phyloP scores from a whole-genome alignment of 495 filamentous ascomycete genomes.

The Neurospora discreta region DNA sequence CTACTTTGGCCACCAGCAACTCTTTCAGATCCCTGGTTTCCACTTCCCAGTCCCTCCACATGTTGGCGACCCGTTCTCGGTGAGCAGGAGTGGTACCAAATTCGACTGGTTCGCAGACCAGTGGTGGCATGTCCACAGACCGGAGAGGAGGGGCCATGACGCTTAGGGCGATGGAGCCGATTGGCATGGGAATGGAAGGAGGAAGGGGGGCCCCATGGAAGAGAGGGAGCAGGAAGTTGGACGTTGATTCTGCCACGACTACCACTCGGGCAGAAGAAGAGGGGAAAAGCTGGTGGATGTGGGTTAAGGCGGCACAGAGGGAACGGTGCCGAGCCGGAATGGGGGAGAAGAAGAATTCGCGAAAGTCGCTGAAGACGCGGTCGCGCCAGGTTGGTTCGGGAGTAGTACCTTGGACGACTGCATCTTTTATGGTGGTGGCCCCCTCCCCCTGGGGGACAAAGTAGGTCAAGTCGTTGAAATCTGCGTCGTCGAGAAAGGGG shows the following conservation, averaged over 20 bases:
- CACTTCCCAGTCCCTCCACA: conserved; percentile 5
- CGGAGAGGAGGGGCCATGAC: conserved; percentile 20
- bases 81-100: not conserved
- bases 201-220: conserved; percentile 15
- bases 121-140: conserved; percentile 13
- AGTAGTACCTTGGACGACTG: not conserved
- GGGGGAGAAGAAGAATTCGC: not conserved
- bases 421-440: not conserved
- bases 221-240: conserved; percentile 16
- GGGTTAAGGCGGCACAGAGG: conserved; percentile 14
- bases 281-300: conserved; percentile 5
- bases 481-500: conserved; percentile 19
- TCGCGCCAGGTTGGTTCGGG: not conserved
- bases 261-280: conserved; percentile 12
- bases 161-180: conserved; percentile 9
- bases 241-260: conserved; percentile 22
- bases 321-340: conserved; percentile 11
- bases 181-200: conserved; percentile 1
- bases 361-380: not conserved
- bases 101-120: conserved; percentile 5
- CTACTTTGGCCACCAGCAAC: not conserved
- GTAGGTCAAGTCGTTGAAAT: conserved; percentile 14
- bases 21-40: not conserved
- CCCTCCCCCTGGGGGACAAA: conserved; percentile 2
- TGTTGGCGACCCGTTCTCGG: not conserved